Evolutionary conservation across 371 early-diverging fungal species (phyloP), one percentile per base, ranked within the genome.

Genomic region (Mucor indicus): DNA sequence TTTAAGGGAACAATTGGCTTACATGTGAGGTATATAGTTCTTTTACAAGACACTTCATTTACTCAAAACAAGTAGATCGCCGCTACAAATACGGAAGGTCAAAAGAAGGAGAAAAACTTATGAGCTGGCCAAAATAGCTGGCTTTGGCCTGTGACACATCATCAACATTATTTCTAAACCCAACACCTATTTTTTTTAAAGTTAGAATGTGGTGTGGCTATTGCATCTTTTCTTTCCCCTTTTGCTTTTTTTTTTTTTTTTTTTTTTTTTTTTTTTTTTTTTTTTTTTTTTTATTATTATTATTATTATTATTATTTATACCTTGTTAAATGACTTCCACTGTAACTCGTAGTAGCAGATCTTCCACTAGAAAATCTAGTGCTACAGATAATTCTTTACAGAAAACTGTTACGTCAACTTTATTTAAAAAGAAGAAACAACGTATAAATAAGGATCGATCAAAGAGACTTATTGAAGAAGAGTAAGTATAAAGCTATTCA

Each of bases 281-380:
- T 23, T 32, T 38, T 15, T 17, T 35, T 22, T 32, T 30, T 38
- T 16, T 12, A 12, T n/a, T 25, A 15, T 29, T 21, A 15, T 23
- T 33, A 13, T 8, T 35, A n/a, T 44, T 22, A 36, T n/a, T 17
- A 36, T 7, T 7, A 27, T 27, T 7, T 27, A 27, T 27, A 27
- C 5, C 9, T 11, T 23, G n/a, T 43, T 29, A 42, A 21, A 59
- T 53, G 53, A 53, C 59, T n/a, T 44, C 53, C 17, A 48, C 59
- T 19, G 37, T 37, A 17, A 48, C 59, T 33, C 59, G 59, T 25
- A 59, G 59, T 38, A 53, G 53, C 37, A 48, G 59, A 33, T 55
- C 49, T 29, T 44, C 50, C 16, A 44, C 20, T 16, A 59, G 53
- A 37, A 59, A 56, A 22, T 5, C 19, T 23, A 17, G 23, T 11